phyloP scores from a whole-genome alignment of 2,329 filamentous ascomycete genomes.

The Blastomyces emzantsi region DNA sequence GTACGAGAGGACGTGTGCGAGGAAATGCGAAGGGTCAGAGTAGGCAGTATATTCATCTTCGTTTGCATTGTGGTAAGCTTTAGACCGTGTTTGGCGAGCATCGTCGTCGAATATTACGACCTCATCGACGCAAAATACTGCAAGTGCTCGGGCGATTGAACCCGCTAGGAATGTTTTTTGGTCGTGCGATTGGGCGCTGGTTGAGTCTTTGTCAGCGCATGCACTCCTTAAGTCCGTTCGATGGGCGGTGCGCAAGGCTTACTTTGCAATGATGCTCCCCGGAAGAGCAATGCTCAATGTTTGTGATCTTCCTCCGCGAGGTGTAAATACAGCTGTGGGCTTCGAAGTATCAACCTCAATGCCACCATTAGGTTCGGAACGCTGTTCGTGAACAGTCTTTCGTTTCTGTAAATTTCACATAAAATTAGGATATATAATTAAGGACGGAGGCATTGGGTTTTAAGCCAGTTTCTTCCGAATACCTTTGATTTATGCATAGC shows the following conservation, averaged over 20 bases:
- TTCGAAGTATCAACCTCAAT: conserved; percentile 49
- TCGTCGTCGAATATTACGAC: conserved; percentile 71
- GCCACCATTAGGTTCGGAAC: conserved; percentile 12
- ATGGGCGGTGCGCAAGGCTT: conserved; percentile 21
- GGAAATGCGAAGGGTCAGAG: conserved; percentile 67
- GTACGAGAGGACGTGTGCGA: conserved; percentile 69
- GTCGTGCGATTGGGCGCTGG: conserved; percentile 61
- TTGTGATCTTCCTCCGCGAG: conserved; percentile 56
- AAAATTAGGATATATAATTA: not conserved
- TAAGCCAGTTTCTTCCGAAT: not conserved
- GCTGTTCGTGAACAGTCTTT: conserved; percentile 17
- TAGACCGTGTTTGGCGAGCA: conserved; percentile 16
- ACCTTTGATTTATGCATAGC: conserved; percentile 10
- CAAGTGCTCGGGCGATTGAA: conserved; percentile 68
- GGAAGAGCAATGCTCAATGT: conserved; percentile 71
- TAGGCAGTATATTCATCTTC: conserved; percentile 54
- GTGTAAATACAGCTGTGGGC: conserved; percentile 59
- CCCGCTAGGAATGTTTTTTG: conserved; percentile 65
- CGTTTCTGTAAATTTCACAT: conserved; percentile 16
- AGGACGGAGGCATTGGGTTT: not conserved
- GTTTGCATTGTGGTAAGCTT: conserved; percentile 32
- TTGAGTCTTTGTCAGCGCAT: conserved; percentile 2
- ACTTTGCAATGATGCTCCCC: conserved; percentile 69
- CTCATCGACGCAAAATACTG: conserved; percentile 78
- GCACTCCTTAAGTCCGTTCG: not conserved